phyloP scores from a whole-genome alignment of 169 alveolate genomes.

The Toxoplasma gondii region DNA sequence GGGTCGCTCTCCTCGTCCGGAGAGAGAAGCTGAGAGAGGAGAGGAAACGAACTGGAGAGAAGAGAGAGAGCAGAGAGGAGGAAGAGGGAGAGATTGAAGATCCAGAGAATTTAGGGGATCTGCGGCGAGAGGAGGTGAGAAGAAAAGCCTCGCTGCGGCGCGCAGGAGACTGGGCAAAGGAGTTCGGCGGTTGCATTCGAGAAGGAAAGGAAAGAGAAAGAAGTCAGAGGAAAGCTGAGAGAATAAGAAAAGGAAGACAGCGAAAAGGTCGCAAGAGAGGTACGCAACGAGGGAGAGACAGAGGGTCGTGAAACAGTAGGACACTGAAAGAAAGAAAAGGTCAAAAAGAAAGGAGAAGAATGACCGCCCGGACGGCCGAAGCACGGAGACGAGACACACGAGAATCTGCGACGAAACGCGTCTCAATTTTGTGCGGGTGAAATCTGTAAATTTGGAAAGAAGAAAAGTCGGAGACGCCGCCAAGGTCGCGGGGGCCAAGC shows the following conservation, averaged over 20 bases:
- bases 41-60: neutral
- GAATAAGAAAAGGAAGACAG: neutral
- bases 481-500: too few species aligned
- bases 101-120: neutral
- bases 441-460: too few species aligned
- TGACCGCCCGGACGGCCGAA: too few species aligned
- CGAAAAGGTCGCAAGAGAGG: neutral
- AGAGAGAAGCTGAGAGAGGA: too few species aligned
- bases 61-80: neutral
- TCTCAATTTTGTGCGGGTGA: too few species aligned
- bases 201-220: neutral
- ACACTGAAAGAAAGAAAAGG: too few species aligned
- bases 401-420: too few species aligned
- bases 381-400: too few species aligned
- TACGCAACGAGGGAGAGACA: neutral
- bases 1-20: too few species aligned
- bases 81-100: neutral
- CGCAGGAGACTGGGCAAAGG: neutral
- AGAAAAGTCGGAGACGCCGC: too few species aligned
- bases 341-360: too few species aligned
- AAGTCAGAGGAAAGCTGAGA: neutral
- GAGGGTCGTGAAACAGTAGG: too few species aligned
- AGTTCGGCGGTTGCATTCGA: neutral
- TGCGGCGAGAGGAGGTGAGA: neutral
- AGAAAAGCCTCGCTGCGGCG: neutral